Conservation (phyloP, 441 rosid species). For the Mallotus repandus region DNA sequence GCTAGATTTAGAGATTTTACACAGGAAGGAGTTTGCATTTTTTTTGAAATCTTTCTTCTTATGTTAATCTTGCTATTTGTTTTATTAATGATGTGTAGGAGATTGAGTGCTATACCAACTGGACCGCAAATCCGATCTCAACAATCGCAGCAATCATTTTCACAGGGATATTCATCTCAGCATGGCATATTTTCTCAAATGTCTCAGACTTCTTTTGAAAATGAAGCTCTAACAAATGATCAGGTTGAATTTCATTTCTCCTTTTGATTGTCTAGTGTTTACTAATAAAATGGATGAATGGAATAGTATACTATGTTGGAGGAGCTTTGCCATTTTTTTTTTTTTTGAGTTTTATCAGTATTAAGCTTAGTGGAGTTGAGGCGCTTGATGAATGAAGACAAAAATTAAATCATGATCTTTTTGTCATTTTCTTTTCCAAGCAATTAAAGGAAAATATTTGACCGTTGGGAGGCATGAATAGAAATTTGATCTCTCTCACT, state of each 20-base stretch:
- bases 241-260: conserved; percentile 48
- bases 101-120: conserved; percentile 41
- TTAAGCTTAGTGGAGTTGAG: not conserved
- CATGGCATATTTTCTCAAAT: conserved; percentile 77
- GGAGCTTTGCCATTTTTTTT: not conserved
- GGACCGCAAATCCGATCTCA: conserved; percentile 61
- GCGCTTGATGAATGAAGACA: not conserved
- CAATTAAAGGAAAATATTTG: not conserved
- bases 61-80: not conserved
- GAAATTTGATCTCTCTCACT: not conserved
- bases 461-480: not conserved
- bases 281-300: not conserved
- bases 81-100: conserved; percentile 40
- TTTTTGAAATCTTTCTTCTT: not conserved
- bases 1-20: not conserved
- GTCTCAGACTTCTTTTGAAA: conserved; percentile 62
- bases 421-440: not conserved
- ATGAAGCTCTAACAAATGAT: conserved; percentile 51
- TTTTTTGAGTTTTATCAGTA: not conserved
- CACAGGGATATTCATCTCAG: conserved; percentile 88
- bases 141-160: conserved; percentile 78
- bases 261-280: not conserved
- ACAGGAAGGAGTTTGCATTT: not conserved
- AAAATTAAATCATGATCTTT: not conserved
- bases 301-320: not conserved